Conservation (phyloP, 139 green algal genomes). For the Yamagishiella unicocca region DNA sequence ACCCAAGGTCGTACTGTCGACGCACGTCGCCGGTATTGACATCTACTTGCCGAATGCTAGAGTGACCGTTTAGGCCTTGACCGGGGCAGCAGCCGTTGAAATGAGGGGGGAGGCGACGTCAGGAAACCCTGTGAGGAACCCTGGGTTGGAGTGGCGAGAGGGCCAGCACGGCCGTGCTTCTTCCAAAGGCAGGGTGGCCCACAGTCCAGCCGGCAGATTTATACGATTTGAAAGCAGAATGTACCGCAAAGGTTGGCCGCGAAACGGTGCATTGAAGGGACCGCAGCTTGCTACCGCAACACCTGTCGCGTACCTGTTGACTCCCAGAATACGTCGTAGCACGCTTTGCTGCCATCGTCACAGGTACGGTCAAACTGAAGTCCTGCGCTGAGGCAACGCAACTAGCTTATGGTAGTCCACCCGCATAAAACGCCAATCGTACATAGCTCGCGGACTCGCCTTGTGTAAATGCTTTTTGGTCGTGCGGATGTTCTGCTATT, state of each 20-base stretch:
- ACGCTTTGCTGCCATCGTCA: constrained; percentile 44
- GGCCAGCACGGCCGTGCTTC: too few relatives aligned
- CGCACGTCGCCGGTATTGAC: constrained; percentile 72
- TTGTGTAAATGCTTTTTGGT: constrained; percentile 88
- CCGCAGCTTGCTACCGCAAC: too few relatives aligned
- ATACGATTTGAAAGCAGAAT: too few relatives aligned
- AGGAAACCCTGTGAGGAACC: neutral
- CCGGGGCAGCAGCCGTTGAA: neutral
- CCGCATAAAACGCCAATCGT: too few relatives aligned
- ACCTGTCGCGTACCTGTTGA: constrained; percentile 74
- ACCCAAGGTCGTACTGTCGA: neutral
- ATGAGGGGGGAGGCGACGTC: neutral
- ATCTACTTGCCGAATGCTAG: constrained; percentile 78
- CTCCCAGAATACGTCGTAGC: constrained; percentile 85
- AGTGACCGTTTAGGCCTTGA: constrained; percentile 81
- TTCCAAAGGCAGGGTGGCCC: too few relatives aligned
- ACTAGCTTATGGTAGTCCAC: too few relatives aligned
- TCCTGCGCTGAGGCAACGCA: constrained; percentile 46
- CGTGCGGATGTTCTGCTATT: constrained; percentile 78
- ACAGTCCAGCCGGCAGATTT: too few relatives aligned
- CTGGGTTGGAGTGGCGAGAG: too few relatives aligned
- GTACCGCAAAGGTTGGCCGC: too few relatives aligned
- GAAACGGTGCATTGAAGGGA: too few relatives aligned
- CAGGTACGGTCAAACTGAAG: constrained; percentile 79
- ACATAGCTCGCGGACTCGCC: constrained; percentile 48